Conservation (phyloP, 2,329 filamentous ascomycete species). For the Fusarium begoniae region DNA sequence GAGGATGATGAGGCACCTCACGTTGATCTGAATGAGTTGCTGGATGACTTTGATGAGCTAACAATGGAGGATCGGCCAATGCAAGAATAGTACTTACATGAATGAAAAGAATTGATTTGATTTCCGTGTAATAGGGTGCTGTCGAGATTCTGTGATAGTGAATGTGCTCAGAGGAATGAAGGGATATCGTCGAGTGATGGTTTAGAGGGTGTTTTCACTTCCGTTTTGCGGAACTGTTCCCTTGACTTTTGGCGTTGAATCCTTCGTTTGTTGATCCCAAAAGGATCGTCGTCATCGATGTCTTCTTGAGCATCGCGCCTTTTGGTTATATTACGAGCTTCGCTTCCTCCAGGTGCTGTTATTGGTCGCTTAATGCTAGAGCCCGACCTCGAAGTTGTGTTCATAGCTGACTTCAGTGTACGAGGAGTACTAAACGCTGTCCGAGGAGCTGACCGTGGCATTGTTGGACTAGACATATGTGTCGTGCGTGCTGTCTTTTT, state of each 20-base stretch:
- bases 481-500: constrained; percentile 9
- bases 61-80: constrained; percentile 46
- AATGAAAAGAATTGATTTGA: constrained; percentile 39
- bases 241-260: constrained; percentile 45
- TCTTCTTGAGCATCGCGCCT: constrained; percentile 18
- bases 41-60: constrained; percentile 94
- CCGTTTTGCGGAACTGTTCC: constrained; percentile 39
- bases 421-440: constrained; percentile 25
- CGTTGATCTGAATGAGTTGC: constrained; percentile 81
- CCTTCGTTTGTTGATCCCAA: constrained; percentile 47
- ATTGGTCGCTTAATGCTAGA: background rate
- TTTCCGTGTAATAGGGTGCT: background rate
- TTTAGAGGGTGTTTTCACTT: constrained; percentile 20
- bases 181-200: constrained; percentile 48
- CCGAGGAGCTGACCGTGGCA: constrained; percentile 17
- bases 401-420: constrained; percentile 4
- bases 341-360: constrained; percentile 3
- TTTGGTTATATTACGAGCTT: background rate
- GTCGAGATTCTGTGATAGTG: background rate
- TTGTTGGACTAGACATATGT: constrained; percentile 8
- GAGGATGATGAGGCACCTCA: constrained; percentile 73
- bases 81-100: constrained; percentile 46
- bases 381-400: background rate
- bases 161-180: constrained; percentile 46
- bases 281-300: constrained; percentile 48